These are phyloP conservation scores for Clathrospora elynae DNA, from an alignment of 2,329 filamentous ascomycete genomes.

Conservation along the genomic window DNA sequence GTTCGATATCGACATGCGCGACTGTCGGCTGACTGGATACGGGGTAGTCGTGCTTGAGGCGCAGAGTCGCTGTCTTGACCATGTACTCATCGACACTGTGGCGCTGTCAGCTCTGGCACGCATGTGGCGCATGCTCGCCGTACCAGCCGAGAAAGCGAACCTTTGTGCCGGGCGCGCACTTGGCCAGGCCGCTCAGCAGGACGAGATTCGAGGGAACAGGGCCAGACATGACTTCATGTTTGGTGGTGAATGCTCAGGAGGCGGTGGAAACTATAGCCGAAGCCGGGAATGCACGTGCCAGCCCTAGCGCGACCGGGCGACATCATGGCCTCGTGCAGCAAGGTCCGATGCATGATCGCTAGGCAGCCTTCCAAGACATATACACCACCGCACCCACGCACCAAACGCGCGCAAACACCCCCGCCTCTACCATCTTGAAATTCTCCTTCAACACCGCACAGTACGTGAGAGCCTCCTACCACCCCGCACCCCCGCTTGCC, in stretches of 20 bases:
- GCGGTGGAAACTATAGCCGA: conserved; percentile 21
- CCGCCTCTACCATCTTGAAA: conserved; percentile 1
- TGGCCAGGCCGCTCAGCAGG: conserved; percentile 53
- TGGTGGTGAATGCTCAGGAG: conserved; percentile 12
- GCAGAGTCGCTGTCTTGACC: conserved; percentile 63
- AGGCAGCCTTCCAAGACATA: conserved; percentile 22
- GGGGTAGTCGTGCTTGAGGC: conserved; percentile 71
- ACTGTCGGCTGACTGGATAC: conserved; percentile 44
- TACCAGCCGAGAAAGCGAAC: conserved; percentile 93
- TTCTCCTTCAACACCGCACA: conserved; percentile 5
- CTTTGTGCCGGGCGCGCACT: conserved; percentile 67
- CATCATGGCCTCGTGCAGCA: conserved; percentile 32
- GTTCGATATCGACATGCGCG: conserved; percentile 71
- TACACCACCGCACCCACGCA: conserved; percentile 18
- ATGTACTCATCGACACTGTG: conserved; percentile 65
- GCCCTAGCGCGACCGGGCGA: conserved; percentile 26
- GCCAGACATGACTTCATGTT: conserved; percentile 45
- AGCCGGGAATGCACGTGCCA: conserved; percentile 23
- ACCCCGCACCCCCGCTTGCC: conserved; percentile 27
- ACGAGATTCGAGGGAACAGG: conserved; percentile 64
- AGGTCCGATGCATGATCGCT: conserved; percentile 26
- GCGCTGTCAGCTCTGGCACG: conserved; percentile 16
- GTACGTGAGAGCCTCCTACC: conserved; percentile 17
- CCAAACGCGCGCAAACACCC: conserved; percentile 3
- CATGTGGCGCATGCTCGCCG: conserved; percentile 15